These are phyloP conservation scores for Boletus tomentosulus DNA, from an alignment of 768 basidiomycete species.

Conservation along the genomic window DNA sequence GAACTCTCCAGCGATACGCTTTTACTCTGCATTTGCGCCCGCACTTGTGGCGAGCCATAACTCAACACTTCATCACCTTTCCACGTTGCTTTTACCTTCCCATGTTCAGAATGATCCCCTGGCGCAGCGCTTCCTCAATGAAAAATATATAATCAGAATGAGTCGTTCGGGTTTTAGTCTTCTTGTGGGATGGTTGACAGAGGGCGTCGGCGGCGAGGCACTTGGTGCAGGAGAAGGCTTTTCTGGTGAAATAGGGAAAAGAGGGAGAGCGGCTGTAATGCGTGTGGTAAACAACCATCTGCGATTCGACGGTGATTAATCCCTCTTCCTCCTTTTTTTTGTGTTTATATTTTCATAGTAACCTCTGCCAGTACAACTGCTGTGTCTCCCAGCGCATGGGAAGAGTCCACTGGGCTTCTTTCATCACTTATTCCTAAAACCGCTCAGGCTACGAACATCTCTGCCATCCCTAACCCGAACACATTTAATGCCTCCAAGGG, in stretches of 20 bases:
- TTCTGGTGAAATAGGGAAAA: constrained; percentile 73
- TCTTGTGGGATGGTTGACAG: constrained; percentile 93
- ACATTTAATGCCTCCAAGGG: constrained; percentile 76
- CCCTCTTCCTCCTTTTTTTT: neutral
- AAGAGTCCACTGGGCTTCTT: constrained; percentile 81
- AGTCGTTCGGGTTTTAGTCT: constrained; percentile 89
- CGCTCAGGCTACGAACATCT: constrained; percentile 34
- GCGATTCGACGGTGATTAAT: constrained; percentile 72
- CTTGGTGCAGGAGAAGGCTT: constrained; percentile 77
- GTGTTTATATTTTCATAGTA: constrained; percentile 43
- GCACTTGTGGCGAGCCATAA: constrained; percentile 65
- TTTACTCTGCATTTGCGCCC: constrained; percentile 67
- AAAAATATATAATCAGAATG: constrained; percentile 89
- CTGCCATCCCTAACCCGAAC: constrained; percentile 54
- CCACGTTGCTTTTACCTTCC: constrained; percentile 72
- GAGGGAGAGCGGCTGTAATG: constrained; percentile 88
- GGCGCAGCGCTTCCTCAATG: constrained; percentile 80
- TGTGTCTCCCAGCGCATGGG: constrained; percentile 65
- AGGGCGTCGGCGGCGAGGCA: constrained; percentile 85
- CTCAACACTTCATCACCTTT: constrained; percentile 69
- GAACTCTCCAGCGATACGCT: constrained; percentile 56
- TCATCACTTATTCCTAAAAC: constrained; percentile 71
- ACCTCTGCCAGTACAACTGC: constrained; percentile 65
- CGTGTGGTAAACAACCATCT: constrained; percentile 93
- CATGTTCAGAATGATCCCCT: constrained; percentile 82